phyloP scores from a whole-genome alignment of 805 yeast species.

The Kluyveromyces wickerhamii region DNA sequence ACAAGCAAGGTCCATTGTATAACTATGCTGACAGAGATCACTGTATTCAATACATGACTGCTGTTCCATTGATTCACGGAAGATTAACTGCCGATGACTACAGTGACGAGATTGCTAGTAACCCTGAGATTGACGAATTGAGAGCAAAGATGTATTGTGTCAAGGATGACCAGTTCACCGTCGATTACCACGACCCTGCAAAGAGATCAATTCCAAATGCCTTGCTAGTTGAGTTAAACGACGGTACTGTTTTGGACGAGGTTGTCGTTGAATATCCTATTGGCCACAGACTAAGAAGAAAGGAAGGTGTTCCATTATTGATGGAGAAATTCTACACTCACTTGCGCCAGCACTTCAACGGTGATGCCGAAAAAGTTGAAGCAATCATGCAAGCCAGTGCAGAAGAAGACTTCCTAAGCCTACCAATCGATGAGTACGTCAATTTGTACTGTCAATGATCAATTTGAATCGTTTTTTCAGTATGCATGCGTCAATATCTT shows the following conservation, averaged over 20 bases:
- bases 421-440: constrained; percentile 43
- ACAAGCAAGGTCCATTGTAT: constrained; percentile 50
- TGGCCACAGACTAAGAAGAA: constrained; percentile 51
- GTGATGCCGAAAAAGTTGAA: constrained; percentile 29
- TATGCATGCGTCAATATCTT: too few species aligned
- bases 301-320: constrained; percentile 51
- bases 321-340: constrained; percentile 45
- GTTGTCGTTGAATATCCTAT: constrained; percentile 48
- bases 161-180: constrained; percentile 40
- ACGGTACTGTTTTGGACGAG: constrained; percentile 46
- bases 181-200: constrained; percentile 47
- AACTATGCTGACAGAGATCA: constrained; percentile 61
- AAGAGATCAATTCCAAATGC: constrained; percentile 55
- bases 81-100: constrained; percentile 52
- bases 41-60: constrained; percentile 58
- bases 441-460: constrained; percentile 30
- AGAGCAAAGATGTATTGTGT: constrained; percentile 49
- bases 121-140: constrained; percentile 44
- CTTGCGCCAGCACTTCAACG: constrained; percentile 37
- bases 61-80: constrained; percentile 48
- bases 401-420: constrained; percentile 29
- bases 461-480: too few species aligned
- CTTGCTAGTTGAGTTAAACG: constrained; percentile 40
- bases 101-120: constrained; percentile 41
- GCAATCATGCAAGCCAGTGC: constrained; percentile 33